Evolutionary conservation across 1,284 basidiomycete species (phyloP), one percentile per base, ranked within the genome.

Genomic region (Naganishia sp.): DNA sequence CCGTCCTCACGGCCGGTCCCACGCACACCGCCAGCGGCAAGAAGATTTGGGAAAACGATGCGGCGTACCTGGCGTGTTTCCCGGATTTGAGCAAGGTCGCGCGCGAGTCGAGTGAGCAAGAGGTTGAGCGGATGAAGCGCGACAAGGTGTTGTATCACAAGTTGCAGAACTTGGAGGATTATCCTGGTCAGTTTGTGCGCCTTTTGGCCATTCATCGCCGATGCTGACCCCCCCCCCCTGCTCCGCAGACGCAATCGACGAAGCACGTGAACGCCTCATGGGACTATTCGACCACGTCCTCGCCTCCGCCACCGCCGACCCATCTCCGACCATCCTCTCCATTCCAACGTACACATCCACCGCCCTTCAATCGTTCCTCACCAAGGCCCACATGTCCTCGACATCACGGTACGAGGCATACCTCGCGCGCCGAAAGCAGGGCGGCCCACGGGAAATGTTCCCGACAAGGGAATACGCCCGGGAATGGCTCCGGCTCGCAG

Each of bases 71-170:
- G 23, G 50, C 49, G n/a, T 55, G 48, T 39, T 67, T 61, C 28
- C 65, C 65, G 36, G 65, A 67, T 63, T 45, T 67, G 15, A 55
- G 52, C 9, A 61, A 33, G 21, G 21, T 55, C 64, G 90, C 90
- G 13, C 86, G 85, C 73, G 84, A 87, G 75, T 88, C 87, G 72
- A 89, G 90, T 72, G 80, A 83, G 31, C 89, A 90, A 71, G 89
- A 92, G 76, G 83, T 85, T 71, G 86, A 89, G 71, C 84, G 89
- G 39, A 90, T 92, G 89, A 84, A 88, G 75, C 87, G 90, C 77
- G 92, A 93, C 74, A 90, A 92, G 70, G 86, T 89, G 72, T 84
- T 89, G 16, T 75, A 75, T 55, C 65, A 63, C 55, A 68, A 72
- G 63, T 55, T 75, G 56, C 74, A 75, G 63, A 75, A 75, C 55